These are phyloP conservation scores for Huntiella decipiens DNA, from an alignment of 2,329 filamentous ascomycete genomes.

Conservation along the genomic window DNA sequence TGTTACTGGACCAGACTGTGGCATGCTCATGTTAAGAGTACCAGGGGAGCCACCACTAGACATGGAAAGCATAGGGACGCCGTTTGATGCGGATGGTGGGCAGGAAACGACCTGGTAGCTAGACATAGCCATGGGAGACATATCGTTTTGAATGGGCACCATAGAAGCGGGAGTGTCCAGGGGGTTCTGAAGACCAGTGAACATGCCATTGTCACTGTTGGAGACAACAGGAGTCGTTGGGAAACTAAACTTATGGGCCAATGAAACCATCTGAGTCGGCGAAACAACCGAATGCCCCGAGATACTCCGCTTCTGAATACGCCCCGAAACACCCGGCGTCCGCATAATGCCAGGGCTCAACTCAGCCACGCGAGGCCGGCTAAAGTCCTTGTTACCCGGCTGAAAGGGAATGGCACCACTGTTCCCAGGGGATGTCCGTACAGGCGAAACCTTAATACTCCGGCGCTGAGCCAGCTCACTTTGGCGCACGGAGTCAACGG, in stretches of 20 bases:
- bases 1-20: background rate
- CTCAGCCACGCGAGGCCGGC: background rate
- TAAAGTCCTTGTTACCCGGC: background rate
- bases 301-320: constrained; percentile 1
- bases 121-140: constrained; percentile 1
- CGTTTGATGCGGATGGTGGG: background rate
- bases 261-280: background rate
- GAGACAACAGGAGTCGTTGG: background rate
- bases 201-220: background rate
- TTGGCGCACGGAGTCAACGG: background rate
- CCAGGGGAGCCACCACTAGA: background rate
- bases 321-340: background rate
- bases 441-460: background rate
- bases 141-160: background rate
- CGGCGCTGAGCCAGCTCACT: background rate
- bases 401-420: background rate
- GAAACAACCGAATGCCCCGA: background rate
- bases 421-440: background rate
- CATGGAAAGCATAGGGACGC: background rate
- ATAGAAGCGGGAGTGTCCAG: background rate
- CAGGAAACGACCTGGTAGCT: background rate
- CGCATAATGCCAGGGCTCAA: background rate
- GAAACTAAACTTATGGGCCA: background rate
- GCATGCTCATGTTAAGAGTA: background rate
- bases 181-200: background rate